Conservation (phyloP, 805 yeast genomes). For the Starmerella sirachaensis region DNA sequence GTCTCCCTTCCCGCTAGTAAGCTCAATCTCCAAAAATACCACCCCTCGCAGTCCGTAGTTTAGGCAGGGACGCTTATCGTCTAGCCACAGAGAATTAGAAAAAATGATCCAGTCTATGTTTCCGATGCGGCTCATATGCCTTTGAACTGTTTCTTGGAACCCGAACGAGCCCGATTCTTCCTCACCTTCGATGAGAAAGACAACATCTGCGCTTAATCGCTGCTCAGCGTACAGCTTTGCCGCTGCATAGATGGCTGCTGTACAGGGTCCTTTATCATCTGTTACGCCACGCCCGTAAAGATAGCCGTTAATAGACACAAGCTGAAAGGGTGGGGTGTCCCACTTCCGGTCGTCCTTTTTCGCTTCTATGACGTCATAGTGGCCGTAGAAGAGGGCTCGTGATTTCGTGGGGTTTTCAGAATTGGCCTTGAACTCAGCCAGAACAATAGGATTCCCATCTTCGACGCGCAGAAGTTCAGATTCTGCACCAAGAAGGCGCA, state of each 20-base stretch:
- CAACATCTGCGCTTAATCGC: slow-evolving; percentile 55
- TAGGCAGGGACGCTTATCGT: slow-evolving; percentile 75
- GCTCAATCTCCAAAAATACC: slow-evolving; percentile 60
- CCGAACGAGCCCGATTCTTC: slow-evolving; percentile 91
- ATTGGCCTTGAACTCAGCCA: slow-evolving; percentile 48
- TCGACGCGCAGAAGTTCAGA: slow-evolving; percentile 60
- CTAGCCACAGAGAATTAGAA: slow-evolving; percentile 90
- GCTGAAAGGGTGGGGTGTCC: slow-evolving; percentile 65
- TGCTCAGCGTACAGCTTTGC: slow-evolving; percentile 49
- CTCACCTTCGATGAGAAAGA: slow-evolving; percentile 84
- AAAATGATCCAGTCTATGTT: slow-evolving; percentile 78
- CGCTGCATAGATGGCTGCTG: slow-evolving; percentile 79
- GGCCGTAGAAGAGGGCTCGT: slow-evolving; percentile 82
- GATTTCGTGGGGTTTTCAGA: slow-evolving; percentile 1
- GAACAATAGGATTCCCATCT: slow-evolving; percentile 76
- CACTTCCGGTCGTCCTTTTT: slow-evolving; percentile 41
- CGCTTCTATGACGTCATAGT: slow-evolving; percentile 88
- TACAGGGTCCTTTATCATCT: slow-evolving; percentile 87
- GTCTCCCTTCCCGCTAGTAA: slow-evolving; percentile 68
- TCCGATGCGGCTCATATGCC: slow-evolving; percentile 42
- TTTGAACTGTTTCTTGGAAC: slow-evolving; percentile 52
- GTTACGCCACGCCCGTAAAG: slow-evolving; percentile 85
- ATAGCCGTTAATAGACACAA: slow-evolving; percentile 73
- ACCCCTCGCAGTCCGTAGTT: slow-evolving; percentile 93
- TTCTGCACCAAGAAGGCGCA: slow-evolving; percentile 52